phyloP scores from a whole-genome alignment of 2,329 filamentous ascomycete species.

The Thermomyces lanuginosus region DNA sequence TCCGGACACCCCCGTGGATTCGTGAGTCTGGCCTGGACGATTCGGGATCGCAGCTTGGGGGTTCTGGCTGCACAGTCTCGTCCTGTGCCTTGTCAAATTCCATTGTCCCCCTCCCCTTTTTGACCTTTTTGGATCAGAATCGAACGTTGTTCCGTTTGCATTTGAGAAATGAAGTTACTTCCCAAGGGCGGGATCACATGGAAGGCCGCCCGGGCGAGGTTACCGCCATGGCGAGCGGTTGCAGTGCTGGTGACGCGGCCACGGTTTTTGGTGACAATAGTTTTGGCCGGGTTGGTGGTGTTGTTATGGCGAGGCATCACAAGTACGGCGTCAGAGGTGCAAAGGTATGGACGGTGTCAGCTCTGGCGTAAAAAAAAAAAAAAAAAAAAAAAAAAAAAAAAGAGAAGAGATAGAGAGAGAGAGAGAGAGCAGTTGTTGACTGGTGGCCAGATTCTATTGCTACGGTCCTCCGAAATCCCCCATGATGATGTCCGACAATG shows the following conservation, averaged over 20 bases:
- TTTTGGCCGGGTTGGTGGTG: constrained; percentile 52
- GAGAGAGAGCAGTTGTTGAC: background rate
- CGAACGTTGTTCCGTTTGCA: too few species aligned
- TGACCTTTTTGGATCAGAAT: too few species aligned
- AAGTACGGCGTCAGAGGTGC: constrained; percentile 68
- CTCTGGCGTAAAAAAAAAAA: background rate
- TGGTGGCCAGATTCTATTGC: constrained; percentile 66
- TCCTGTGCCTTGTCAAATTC: too few species aligned
- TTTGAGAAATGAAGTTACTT: constrained; percentile 77
- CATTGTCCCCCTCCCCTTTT: too few species aligned
- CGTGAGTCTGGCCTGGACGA: too few species aligned
- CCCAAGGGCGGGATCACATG: constrained; percentile 81
- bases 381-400: background rate
- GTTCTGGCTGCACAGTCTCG: too few species aligned
- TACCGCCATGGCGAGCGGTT: constrained; percentile 62
- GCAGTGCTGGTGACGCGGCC: constrained; percentile 57
- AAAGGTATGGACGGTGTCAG: constrained; percentile 61
- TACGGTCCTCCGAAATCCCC: constrained; percentile 92
- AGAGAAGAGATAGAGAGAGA: background rate
- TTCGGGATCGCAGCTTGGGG: too few species aligned
- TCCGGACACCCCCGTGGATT: too few species aligned
- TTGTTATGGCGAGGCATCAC: constrained; percentile 79
- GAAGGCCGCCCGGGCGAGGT: constrained; percentile 68
- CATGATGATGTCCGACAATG: constrained; percentile 85
- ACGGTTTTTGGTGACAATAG: constrained; percentile 59